A percentile compares a stretch with the other conserved stretches of the same genome.
These are phyloP conservation scores for Tolypocladium guangdongense DNA, from an alignment of 2,329 filamentous ascomycete species.

Conservation along the genomic window DNA sequence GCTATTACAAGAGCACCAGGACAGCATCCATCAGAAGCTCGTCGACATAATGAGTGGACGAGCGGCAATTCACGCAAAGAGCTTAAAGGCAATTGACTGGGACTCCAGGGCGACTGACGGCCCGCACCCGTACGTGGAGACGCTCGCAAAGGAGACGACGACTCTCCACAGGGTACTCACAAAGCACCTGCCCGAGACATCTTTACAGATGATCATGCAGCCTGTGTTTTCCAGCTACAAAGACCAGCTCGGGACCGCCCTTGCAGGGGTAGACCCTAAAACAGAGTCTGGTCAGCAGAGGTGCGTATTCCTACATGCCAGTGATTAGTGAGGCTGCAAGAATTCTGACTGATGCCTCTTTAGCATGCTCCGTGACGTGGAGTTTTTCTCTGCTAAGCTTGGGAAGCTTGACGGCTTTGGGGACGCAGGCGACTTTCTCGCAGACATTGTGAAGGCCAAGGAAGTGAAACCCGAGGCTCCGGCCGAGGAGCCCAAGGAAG, in stretches of 20 bases:
- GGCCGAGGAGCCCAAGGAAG: slow-evolving; percentile 6
- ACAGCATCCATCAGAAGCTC: slow-evolving; percentile 82
- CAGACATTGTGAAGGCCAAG: slow-evolving; percentile 54
- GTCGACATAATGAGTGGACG: slow-evolving; percentile 85
- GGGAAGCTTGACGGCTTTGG: slow-evolving; percentile 70
- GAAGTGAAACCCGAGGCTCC: slow-evolving; percentile 20
- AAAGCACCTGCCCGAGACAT: slow-evolving; percentile 68
- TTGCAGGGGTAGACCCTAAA: slow-evolving; percentile 52
- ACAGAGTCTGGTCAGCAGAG: slow-evolving; percentile 59
- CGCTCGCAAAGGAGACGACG: slow-evolving; percentile 72
- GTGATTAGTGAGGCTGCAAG: background rate
- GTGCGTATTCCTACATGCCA: slow-evolving; percentile 28
- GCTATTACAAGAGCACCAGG: slow-evolving; percentile 79
- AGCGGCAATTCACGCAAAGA: slow-evolving; percentile 61
- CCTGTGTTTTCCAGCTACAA: slow-evolving; percentile 76
- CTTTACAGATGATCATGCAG: slow-evolving; percentile 72
- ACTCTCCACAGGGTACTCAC: slow-evolving; percentile 75
- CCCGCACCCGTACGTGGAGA: slow-evolving; percentile 73
- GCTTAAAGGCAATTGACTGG: slow-evolving; percentile 68
- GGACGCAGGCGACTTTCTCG: slow-evolving; percentile 59
- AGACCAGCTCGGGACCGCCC: slow-evolving; percentile 64
- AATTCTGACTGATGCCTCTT: background rate
- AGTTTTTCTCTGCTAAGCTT: slow-evolving; percentile 60
- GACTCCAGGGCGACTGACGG: slow-evolving; percentile 34
- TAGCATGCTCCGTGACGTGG: slow-evolving; percentile 68